Percentiles rank a stretch among this genome's conserved stretches.
Conservation (phyloP, 371 early-diverging fungal genomes). For the Mortierella sp. region DNA sequence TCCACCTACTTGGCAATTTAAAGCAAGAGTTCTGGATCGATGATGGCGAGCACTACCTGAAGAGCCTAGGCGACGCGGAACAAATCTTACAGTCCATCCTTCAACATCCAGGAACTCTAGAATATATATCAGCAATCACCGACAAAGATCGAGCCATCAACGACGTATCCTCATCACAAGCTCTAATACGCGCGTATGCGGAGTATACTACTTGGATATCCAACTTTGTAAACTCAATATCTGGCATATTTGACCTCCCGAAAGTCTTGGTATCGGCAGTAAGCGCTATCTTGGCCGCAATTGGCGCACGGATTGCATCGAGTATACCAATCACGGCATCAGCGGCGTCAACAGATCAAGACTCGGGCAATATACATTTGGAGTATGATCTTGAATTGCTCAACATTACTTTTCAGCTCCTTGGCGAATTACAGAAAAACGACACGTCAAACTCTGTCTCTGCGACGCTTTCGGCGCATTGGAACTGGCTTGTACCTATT, state of each 20-base stretch:
- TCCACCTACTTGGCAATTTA: conserved; percentile 23
- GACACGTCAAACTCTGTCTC: not conserved
- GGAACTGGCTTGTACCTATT: conserved; percentile 31
- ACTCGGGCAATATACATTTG: conserved; percentile 2
- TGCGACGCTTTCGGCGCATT: conserved; percentile 17
- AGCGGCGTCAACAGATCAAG: not conserved
- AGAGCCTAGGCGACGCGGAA: conserved; percentile 8
- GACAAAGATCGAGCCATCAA: conserved; percentile 14
- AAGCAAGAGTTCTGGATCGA: conserved; percentile 36
- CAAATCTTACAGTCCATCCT: conserved; percentile 18
- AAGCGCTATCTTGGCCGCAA: not conserved
- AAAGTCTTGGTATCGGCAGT: conserved; percentile 7
- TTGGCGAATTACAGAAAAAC: conserved; percentile 12
- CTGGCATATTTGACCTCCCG: conserved; percentile 10
- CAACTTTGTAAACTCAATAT: conserved; percentile 31
- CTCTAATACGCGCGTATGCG: conserved; percentile 11
- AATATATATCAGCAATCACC: conserved; percentile 9
- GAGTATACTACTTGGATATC: conserved; percentile 33
- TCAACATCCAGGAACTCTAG: conserved; percentile 15
- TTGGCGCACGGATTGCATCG: conserved; percentile 20
- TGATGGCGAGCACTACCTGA: not conserved
- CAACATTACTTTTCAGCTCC: conserved; percentile 15
- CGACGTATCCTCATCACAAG: conserved; percentile 1
- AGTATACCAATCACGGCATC: not conserved
- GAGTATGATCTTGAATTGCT: conserved; percentile 35